Conservation (phyloP, 129 eudicot genomes). For the Mikania micrantha region DNA sequence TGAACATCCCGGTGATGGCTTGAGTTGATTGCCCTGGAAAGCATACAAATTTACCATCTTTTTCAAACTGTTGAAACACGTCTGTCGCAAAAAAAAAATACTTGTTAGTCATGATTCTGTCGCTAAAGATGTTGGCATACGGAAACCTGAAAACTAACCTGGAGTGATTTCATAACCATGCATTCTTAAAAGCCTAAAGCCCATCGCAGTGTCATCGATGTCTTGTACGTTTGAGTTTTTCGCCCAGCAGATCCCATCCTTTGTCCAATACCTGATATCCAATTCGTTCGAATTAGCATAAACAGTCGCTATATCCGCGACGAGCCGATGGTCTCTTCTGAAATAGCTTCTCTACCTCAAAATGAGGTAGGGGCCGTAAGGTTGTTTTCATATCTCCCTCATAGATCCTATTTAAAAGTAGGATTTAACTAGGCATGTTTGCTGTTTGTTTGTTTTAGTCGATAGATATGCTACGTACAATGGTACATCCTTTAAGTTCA, state of each 20-base stretch:
- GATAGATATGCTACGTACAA: too few species aligned
- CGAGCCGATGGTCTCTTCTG: too few species aligned
- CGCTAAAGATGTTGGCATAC: too few species aligned
- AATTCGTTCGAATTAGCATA: too few species aligned
- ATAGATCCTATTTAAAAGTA: too few species aligned
- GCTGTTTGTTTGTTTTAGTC: too few species aligned
- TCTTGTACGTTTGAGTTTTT: slow-evolving; percentile 74
- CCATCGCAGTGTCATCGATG: slow-evolving; percentile 97
- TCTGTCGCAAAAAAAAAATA: slow-evolving; percentile 34
- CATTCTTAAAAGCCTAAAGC: slow-evolving; percentile 72
- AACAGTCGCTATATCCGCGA: too few species aligned
- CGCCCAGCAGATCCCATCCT: slow-evolving; percentile 86
- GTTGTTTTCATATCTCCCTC: too few species aligned
- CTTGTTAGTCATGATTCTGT: background rate
- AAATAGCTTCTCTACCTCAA: too few species aligned
- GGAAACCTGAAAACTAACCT: slow-evolving; percentile 48
- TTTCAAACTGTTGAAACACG: slow-evolving; percentile 64
- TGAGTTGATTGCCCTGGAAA: slow-evolving; percentile 79
- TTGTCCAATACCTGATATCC: slow-evolving; percentile 62
- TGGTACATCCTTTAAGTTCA: too few species aligned
- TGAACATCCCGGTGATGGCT: slow-evolving; percentile 90
- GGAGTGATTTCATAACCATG: slow-evolving; percentile 70
- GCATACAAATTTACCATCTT: slow-evolving; percentile 65
- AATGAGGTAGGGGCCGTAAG: too few species aligned
- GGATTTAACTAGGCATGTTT: too few species aligned